These are phyloP conservation scores for Phytophthora rubi DNA, from an alignment of 352 stramenopile species.

Conservation along the genomic window DNA sequence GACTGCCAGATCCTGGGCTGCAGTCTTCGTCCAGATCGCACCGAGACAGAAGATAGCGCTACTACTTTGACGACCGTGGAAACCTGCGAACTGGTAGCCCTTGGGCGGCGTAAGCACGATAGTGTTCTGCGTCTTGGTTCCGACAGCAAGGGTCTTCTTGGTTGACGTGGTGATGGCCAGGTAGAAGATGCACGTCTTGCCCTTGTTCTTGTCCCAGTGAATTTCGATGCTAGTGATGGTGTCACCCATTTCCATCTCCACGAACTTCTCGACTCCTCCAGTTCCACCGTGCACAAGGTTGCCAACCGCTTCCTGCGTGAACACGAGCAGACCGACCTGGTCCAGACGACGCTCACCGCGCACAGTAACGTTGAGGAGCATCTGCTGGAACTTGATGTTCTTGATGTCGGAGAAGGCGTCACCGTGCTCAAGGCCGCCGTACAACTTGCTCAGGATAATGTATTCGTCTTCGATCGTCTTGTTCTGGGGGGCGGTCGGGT, in stretches of 20 bases:
- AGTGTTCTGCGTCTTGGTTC: constrained; percentile 23
- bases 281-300: constrained; percentile 31
- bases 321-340: constrained; percentile 14
- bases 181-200: constrained; percentile 38
- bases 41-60: constrained; percentile 25
- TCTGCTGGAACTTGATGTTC: constrained; percentile 33
- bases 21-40: constrained; percentile 23
- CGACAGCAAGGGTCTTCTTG: constrained; percentile 19
- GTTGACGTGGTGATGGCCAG: constrained; percentile 12
- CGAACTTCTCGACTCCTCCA: constrained; percentile 18
- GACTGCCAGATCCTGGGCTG: constrained; percentile 12
- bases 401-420: constrained; percentile 36
- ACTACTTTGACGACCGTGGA: constrained; percentile 23
- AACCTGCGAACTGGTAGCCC: constrained; percentile 30
- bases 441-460: constrained; percentile 23
- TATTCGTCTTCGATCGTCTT: constrained; percentile 29
- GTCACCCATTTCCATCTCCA: constrained; percentile 23
- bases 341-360: constrained; percentile 28
- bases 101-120: constrained; percentile 17
- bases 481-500: constrained; percentile 27
- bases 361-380: constrained; percentile 34
- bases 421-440: constrained; percentile 27
- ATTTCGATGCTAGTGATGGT: constrained; percentile 26
- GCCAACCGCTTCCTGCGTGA: constrained; percentile 18
- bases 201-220: constrained; percentile 34